These are phyloP conservation scores for Aspergillus carlsbadensis DNA, from an alignment of 495 filamentous ascomycete genomes.

Conservation along the genomic window DNA sequence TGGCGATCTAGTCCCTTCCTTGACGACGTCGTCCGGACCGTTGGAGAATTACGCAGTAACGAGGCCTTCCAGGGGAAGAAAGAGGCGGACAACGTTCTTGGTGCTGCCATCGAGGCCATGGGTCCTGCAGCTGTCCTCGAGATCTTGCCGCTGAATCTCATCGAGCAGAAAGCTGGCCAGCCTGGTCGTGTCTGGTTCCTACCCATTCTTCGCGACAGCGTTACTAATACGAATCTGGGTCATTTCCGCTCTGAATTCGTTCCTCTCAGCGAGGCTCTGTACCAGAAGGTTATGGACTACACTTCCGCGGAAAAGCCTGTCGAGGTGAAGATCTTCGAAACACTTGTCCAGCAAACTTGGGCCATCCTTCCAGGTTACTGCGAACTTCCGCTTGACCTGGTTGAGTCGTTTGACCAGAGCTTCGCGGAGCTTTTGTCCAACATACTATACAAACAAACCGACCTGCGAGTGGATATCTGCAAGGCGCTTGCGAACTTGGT, in stretches of 20 bases:
- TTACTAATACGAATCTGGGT: conserved; percentile 76
- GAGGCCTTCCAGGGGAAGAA: conserved; percentile 92
- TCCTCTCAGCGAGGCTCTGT: conserved; percentile 85
- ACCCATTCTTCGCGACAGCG: conserved; percentile 80
- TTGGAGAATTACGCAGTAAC: conserved; percentile 86
- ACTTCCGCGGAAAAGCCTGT: conserved; percentile 79
- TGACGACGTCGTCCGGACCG: conserved; percentile 64
- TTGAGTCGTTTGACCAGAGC: conserved; percentile 73
- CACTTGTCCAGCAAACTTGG: conserved; percentile 93
- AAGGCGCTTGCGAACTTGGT: conserved; percentile 80
- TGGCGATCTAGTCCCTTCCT: conserved; percentile 82
- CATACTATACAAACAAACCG: conserved; percentile 86
- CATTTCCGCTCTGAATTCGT: conserved; percentile 87
- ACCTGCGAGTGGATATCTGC: conserved; percentile 83
- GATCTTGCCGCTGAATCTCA: conserved; percentile 82
- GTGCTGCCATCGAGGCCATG: conserved; percentile 82
- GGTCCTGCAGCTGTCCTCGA: conserved; percentile 78
- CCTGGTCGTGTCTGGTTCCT: conserved; percentile 92
- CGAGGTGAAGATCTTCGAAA: conserved; percentile 97
- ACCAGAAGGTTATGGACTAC: conserved; percentile 81
- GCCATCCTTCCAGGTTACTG: conserved; percentile 93
- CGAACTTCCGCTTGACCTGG: conserved; percentile 79
- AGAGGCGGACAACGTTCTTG: conserved; percentile 86
- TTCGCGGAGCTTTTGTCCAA: conserved; percentile 92
- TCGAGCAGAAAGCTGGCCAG: conserved; percentile 69